These are phyloP conservation scores for Botrytis pseudocinerea DNA, from an alignment of 2,329 filamentous ascomycete genomes.

Conservation along the genomic window DNA sequence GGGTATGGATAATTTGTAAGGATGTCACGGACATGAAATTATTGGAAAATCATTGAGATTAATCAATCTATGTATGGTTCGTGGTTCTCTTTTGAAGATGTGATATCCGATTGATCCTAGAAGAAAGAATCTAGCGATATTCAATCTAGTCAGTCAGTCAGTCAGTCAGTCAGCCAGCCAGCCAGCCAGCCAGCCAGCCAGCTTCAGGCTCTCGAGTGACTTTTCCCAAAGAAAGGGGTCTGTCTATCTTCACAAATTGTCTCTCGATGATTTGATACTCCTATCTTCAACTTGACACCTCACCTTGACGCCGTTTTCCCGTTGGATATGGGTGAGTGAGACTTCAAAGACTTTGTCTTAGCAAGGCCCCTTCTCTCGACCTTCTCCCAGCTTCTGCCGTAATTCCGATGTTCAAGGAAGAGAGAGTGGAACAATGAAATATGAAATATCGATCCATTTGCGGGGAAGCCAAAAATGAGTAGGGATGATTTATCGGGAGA, in stretches of 20 bases:
- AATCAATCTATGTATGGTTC: neutral
- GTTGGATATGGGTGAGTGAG: neutral
- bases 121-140: neutral
- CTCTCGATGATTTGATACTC: neutral
- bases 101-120: neutral
- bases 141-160: too few species aligned
- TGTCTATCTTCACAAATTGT: neutral
- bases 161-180: too few species aligned
- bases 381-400: slow-evolving; percentile 2
- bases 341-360: neutral
- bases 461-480: neutral
- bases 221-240: neutral
- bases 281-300: neutral
- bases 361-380: neutral
- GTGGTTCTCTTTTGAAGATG: neutral
- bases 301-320: neutral
- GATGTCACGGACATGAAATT: slow-evolving; percentile 10
- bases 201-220: neutral
- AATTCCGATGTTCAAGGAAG: neutral
- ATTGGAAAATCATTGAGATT: neutral
- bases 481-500: neutral
- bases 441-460: slow-evolving; percentile 6
- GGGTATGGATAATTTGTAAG: neutral
- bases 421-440: neutral
- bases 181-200: too few species aligned